Evolutionary conservation across 768 basidiomycete species (phyloP).

Genomic region (Leucocoprinus leucothites): DNA sequence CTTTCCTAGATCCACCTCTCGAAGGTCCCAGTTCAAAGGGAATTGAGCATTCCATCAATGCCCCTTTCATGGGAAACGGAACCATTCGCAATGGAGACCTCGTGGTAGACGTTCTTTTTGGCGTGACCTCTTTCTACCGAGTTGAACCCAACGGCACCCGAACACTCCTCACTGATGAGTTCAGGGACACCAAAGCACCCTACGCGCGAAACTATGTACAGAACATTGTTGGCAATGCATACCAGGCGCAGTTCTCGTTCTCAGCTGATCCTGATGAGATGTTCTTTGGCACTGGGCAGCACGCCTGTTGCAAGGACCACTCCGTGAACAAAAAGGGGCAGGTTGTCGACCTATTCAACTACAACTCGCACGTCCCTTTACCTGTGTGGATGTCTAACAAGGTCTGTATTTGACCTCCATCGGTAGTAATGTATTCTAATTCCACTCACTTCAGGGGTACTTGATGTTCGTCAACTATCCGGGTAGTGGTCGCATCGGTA

Average conservation of each 20-base stretch:
- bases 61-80: constrained; percentile 26
- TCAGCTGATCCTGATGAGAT: constrained; percentile 29
- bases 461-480: constrained; percentile 35
- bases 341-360: constrained; percentile 35
- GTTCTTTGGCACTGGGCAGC: constrained; percentile 34
- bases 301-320: constrained; percentile 33
- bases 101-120: constrained; percentile 21
- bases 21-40: constrained; percentile 30
- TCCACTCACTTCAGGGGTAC: constrained; percentile 27
- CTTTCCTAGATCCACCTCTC: constrained; percentile 33
- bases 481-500: constrained; percentile 31
- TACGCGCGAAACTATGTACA: constrained; percentile 28
- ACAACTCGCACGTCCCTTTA: constrained; percentile 31
- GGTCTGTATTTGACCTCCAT: constrained; percentile 12
- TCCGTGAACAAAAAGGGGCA: constrained; percentile 37
- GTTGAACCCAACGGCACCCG: constrained; percentile 25
- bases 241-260: constrained; percentile 30
- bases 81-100: constrained; percentile 31
- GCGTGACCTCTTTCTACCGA: constrained; percentile 27
- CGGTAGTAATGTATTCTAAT: neutral
- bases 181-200: constrained; percentile 28
- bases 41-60: constrained; percentile 25
- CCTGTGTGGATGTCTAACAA: constrained; percentile 37
- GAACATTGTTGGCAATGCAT: constrained; percentile 28
- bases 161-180: constrained; percentile 27